Percentiles rank a stretch among this genome's conserved stretches.
Conservation (phyloP, 495 filamentous ascomycete genomes). For the Bryoglossum gracile region DNA sequence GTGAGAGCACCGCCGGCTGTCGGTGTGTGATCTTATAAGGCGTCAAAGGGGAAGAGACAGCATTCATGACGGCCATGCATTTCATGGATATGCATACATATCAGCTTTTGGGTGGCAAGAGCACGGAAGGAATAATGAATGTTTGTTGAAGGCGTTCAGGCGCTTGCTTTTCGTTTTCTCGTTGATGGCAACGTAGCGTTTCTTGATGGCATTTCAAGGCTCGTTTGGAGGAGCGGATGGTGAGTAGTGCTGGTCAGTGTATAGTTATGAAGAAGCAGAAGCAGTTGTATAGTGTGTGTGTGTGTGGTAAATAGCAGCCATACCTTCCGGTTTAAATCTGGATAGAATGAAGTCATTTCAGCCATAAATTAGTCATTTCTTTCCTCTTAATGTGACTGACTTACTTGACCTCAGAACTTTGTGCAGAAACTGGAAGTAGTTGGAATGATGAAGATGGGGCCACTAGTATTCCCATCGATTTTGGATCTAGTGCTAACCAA, state of each 20-base stretch:
- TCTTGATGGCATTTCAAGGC: not conserved
- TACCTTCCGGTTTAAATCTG: conserved; percentile 12
- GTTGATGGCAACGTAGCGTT: not conserved
- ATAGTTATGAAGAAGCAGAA: conserved; percentile 9
- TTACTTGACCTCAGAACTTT: no score
- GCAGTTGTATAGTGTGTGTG: not conserved
- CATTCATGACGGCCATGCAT: conserved; percentile 19
- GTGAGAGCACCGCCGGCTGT: conserved; percentile 59
- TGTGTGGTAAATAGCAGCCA: not conserved
- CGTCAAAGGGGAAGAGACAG: no score
- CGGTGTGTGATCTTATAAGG: conserved; percentile 74
- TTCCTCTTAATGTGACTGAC: not conserved
- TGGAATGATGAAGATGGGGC: no score
- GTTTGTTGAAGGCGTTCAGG: conserved; percentile 3
- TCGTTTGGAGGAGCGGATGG: no score
- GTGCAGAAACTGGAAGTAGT: no score
- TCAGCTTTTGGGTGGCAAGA: not conserved
- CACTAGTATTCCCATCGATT: no score
- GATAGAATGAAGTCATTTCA: conserved; percentile 26
- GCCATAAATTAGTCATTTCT: conserved; percentile 4
- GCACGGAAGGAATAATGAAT: no score
- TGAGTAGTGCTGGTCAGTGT: not conserved
- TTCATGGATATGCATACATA: not conserved
- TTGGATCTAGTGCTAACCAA: no score
- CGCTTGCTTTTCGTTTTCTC: not conserved